Evolutionary conservation across 1,284 basidiomycete genomes (phyloP).

Genomic region (Irpex sp.): DNA sequence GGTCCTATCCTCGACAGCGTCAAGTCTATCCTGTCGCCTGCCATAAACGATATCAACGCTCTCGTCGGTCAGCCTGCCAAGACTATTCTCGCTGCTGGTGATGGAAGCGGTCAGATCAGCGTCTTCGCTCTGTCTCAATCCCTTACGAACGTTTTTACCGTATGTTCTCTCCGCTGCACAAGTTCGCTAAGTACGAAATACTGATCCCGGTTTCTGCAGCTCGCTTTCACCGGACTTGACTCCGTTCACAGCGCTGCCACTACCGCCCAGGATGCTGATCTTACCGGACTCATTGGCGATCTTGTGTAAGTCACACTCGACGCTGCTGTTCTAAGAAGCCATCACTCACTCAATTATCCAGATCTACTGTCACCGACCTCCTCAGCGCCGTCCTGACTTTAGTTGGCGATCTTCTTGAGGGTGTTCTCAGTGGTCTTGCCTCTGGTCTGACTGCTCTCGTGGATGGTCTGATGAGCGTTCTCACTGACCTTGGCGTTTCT

Average conservation of each 20-base stretch:
- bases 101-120: constrained; percentile 25
- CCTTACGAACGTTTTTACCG: constrained; percentile 25
- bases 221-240: constrained; percentile 33
- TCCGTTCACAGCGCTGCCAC: constrained; percentile 31
- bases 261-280: constrained; percentile 17
- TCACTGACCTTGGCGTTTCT: background rate
- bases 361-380: background rate
- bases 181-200: background rate
- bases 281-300: constrained; percentile 22
- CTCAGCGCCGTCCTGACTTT: background rate
- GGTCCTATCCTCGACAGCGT: constrained; percentile 26
- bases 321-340: background rate
- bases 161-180: constrained; percentile 6
- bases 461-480: background rate
- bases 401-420: background rate
- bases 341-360: background rate
- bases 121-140: constrained; percentile 27
- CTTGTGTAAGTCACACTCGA: constrained; percentile 17
- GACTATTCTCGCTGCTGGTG: constrained; percentile 30
- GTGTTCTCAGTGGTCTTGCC: background rate
- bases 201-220: constrained; percentile 15
- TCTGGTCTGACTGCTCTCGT: background rate
- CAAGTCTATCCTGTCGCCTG: constrained; percentile 26
- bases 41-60: constrained; percentile 29
- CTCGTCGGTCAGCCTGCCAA: constrained; percentile 29